phyloP scores from a whole-genome alignment of 2,329 filamentous ascomycete species.

The Aaosphaeria pasadenensis region DNA sequence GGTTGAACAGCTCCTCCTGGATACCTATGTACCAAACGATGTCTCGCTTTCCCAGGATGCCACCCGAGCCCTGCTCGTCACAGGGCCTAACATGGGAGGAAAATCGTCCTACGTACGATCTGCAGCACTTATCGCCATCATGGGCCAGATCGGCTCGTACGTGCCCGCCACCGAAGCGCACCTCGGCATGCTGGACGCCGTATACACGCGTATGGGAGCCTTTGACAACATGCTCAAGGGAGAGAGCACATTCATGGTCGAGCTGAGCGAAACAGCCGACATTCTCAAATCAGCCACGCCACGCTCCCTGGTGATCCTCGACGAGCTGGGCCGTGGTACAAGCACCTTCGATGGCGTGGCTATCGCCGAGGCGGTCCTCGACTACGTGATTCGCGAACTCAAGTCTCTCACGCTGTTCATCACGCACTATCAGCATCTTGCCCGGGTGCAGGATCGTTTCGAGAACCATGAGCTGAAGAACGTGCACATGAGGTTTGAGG shows the following conservation, averaged over 20 bases:
- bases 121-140: slow-evolving; percentile 85
- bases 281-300: slow-evolving; percentile 88
- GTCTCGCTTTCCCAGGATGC: slow-evolving; percentile 60
- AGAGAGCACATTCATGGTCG: slow-evolving; percentile 97
- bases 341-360: slow-evolving; percentile 95
- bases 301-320: slow-evolving; percentile 82
- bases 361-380: slow-evolving; percentile 87
- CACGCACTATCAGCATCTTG: slow-evolving; percentile 91
- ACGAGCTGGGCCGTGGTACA: slow-evolving; percentile 91
- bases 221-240: slow-evolving; percentile 94
- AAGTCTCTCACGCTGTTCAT: slow-evolving; percentile 88
- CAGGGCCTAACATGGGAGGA: slow-evolving; percentile 97
- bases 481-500: slow-evolving; percentile 86
- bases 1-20: slow-evolving; percentile 84
- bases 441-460: slow-evolving; percentile 69
- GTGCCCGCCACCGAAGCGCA: slow-evolving; percentile 74
- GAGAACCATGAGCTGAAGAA: slow-evolving; percentile 67
- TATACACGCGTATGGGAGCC: slow-evolving; percentile 94
- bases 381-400: slow-evolving; percentile 73
- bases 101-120: slow-evolving; percentile 97
- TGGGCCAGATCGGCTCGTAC: slow-evolving; percentile 92
- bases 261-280: slow-evolving; percentile 85
- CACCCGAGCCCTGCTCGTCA: slow-evolving; percentile 77
- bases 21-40: slow-evolving; percentile 88
- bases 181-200: slow-evolving; percentile 82